Evolutionary conservation across 2,329 filamentous ascomycete species (phyloP), one percentile per base, ranked within the genome.

Genomic region (Clarireedia homoeocarpa): DNA sequence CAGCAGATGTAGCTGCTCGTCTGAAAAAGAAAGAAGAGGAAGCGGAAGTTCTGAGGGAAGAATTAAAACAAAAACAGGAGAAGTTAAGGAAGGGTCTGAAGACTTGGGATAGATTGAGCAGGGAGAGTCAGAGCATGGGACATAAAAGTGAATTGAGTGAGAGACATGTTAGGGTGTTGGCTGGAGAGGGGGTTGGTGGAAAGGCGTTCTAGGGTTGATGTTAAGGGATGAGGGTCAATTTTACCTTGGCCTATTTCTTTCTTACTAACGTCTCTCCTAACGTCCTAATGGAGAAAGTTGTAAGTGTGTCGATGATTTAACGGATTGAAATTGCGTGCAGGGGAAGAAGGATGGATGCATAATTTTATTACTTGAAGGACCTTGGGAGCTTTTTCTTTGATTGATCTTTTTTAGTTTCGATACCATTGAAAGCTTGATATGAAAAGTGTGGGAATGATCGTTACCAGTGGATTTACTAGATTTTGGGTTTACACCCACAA

Each of bases 11-110:
- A 45, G 59, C 65, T 23, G 44, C 54, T 7, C 56, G 66, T 30
- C 48, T 69, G 17, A 68, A 66, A 58, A 68, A 66, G 56, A 64
- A 61, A 27, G 63, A 68, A 51, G 68, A 71, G 23, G 67, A 70
- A 57, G 65, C 63, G 10, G 68, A 69, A 47, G 44, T 56, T 6
- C 40, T 70, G 34, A 60, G 68, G 51, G 64, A 62, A 26, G 65
- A 68, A 36, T 46, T 69, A 17, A 53, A 68, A 45, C 49, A 58
- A 6, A 69, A 70, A 53, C 62, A 70, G 55, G 67, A 68, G 53
- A 67, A 65, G 17, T 48, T 70, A 20, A 63, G 65, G 27, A 62
- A 63, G 27, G 61, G 61, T 2, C 47, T 70, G n/a, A 68, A 64
- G 47, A 57, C 58, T 6, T 70, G 65, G 66, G 66, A 69, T 59